Percentiles rank a stretch among this genome's conserved stretches.
phyloP scores from a whole-genome alignment of 352 stramenopile species.

The Globisporangium iwayamae region DNA sequence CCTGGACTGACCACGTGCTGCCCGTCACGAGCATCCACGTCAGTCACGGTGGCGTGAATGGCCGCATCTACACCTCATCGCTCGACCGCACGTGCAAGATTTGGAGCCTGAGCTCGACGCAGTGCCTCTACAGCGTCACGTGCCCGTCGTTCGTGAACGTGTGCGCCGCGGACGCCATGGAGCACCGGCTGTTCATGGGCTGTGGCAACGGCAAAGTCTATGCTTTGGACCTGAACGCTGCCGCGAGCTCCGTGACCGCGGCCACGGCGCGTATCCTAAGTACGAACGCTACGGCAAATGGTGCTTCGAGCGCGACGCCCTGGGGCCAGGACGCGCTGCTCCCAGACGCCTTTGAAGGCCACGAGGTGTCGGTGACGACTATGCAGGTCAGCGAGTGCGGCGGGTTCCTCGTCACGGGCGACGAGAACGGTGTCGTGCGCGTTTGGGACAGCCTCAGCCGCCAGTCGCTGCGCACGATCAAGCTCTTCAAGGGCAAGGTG shows the following conservation, averaged over 20 bases:
- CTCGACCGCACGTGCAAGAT: conserved; percentile 80
- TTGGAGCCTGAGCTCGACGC: conserved; percentile 48
- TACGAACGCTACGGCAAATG: conserved; percentile 12
- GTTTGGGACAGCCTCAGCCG: conserved; percentile 67
- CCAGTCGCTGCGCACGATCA: conserved; percentile 62
- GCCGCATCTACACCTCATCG: conserved; percentile 70
- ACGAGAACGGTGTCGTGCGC: conserved; percentile 52
- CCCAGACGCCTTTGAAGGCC: conserved; percentile 57
- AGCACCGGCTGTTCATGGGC: conserved; percentile 68
- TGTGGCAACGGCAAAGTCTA: conserved; percentile 75
- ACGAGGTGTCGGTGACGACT: conserved; percentile 54
- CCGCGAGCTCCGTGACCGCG: conserved; percentile 45
- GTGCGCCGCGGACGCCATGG: conserved; percentile 53
- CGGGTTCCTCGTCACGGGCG: conserved; percentile 56
- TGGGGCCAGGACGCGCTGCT: conserved; percentile 44
- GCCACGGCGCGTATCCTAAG: conserved; percentile 48
- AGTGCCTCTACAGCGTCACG: conserved; percentile 65
- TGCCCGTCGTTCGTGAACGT: conserved; percentile 69
- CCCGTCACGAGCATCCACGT: conserved; percentile 70
- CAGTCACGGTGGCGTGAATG: conserved; percentile 60
- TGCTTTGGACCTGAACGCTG: conserved; percentile 59
- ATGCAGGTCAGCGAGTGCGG: conserved; percentile 59
- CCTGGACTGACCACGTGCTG: conserved; percentile 78
- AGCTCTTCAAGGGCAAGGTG: conserved; percentile 63
- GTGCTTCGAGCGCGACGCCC: conserved; percentile 12